Evolutionary conservation across 179 eudicot species (phyloP), one percentile per base, ranked within the genome.

Genomic region (Amaranthus tricolor): DNA sequence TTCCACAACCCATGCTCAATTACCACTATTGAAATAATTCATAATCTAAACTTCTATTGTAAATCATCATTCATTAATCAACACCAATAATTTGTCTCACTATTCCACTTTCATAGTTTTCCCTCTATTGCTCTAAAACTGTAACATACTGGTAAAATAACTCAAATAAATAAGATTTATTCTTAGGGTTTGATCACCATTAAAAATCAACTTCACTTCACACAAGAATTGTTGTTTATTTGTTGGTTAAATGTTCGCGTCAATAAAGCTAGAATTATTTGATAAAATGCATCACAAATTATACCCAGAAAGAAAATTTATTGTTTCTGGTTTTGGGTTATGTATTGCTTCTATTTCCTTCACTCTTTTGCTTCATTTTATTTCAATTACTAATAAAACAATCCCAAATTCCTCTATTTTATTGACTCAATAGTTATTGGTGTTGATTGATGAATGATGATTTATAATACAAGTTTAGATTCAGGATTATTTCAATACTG

Each of bases 281-380:
- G 86, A 88, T 68, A 86, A 88, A 74, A 75, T 83, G 44, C 87
- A 80, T 3, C 80, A 58, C 71, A 70, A 62, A 72, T 65, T 80
- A 40, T 70, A 76, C 45, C 76, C 83, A 50, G 76, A 79, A 69
- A 84, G 80, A 61, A 89, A 87, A 76, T 77, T 76, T 5, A 76
- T 80, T 31, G 48, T 76, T 72, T 86, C 92, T 56, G 85, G 90
- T 56, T 88, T 86, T 75, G 69, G 89, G 9, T 76, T 91, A 50
- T 84, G 86, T 17, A 45, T 89, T 66, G 45, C 40, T 48, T 65
- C 76, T 50, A 73, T 78, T 15, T 87, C 85, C 20, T 76, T 91
- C 50, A 72, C 85, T 16, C 64, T 88, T 20, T 17, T 88, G 17
- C 74, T 70, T 66, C 71, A 79, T 14, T 65, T 80, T 45, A 67